A percentile compares a stretch with the other conserved stretches of the same genome.
Evolutionary conservation across 139 green algal genomes (phyloP).

Genomic region (Mesotaenium endlicherianum): DNA sequence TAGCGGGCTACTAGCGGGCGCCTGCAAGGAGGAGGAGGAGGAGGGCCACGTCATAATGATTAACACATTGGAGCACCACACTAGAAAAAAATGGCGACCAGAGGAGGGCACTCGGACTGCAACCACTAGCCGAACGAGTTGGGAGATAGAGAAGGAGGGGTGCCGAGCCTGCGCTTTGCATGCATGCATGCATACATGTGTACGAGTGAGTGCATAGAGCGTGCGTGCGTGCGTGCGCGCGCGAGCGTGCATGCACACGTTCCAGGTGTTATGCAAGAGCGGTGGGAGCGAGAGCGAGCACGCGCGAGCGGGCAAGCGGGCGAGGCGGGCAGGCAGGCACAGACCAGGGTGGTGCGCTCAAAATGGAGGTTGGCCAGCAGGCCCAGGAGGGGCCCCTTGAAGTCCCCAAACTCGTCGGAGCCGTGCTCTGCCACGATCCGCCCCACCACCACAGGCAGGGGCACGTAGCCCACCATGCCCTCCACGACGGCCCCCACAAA

Average conservation of each 20-base stretch:
- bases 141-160: neutral
- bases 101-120: too few species aligned
- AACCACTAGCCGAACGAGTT: too few species aligned
- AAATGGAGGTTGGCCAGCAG: slow-evolving; percentile 28
- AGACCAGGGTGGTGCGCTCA: slow-evolving; percentile 19
- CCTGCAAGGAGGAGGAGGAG: too few species aligned
- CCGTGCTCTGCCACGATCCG: slow-evolving; percentile 27
- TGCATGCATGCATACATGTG: neutral
- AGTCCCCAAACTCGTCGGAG: slow-evolving; percentile 30
- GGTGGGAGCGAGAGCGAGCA: neutral
- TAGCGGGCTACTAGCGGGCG: too few species aligned
- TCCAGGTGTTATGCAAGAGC: neutral
- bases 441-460: slow-evolving; percentile 2
- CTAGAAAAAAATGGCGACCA: too few species aligned
- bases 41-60: too few species aligned
- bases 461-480: slow-evolving; percentile 36
- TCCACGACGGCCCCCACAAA: slow-evolving; percentile 26
- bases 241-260: neutral
- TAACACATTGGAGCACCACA: too few species aligned
- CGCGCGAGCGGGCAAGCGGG: neutral
- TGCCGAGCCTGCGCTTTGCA: neutral
- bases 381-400: slow-evolving; percentile 14
- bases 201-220: neutral
- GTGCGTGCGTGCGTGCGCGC: neutral
- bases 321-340: neutral